Evolutionary conservation across 1,139 yeast genomes (phyloP).

Genomic region (Arxiozyma telluris): DNA sequence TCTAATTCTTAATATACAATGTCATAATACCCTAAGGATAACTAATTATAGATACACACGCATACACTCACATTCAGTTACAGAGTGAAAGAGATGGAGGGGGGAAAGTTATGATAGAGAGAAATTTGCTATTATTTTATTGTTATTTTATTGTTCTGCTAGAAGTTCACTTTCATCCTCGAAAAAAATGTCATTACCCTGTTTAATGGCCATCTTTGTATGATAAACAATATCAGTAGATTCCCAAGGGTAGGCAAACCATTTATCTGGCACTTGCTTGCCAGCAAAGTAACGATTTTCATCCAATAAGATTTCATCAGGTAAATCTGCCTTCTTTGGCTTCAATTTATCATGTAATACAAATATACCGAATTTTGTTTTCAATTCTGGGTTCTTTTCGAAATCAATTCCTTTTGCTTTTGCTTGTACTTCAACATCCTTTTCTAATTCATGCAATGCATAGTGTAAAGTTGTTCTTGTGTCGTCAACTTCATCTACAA

Average conservation of each 20-base stretch:
- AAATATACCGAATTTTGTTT: constrained; percentile 76
- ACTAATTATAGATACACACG: too few relatives aligned
- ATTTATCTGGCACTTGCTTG: constrained; percentile 78
- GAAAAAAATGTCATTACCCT: constrained; percentile 47
- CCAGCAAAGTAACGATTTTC: constrained; percentile 73
- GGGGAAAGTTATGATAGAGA: neutral
- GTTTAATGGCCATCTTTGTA: constrained; percentile 69
- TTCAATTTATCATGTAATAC: constrained; percentile 90
- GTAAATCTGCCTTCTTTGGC: constrained; percentile 69
- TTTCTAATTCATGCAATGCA: constrained; percentile 48
- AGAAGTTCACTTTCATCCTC: neutral
- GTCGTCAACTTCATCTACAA: constrained; percentile 65
- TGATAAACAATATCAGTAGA: constrained; percentile 83
- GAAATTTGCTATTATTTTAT: too few relatives aligned
- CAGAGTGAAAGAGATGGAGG: too few relatives aligned
- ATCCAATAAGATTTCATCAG: constrained; percentile 37
- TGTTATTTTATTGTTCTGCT: neutral
- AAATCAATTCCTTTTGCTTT: constrained; percentile 35
- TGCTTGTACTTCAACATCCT: constrained; percentile 47
- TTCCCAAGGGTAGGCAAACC: constrained; percentile 99
- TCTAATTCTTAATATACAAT: too few relatives aligned
- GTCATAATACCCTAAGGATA: too few relatives aligned
- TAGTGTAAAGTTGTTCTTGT: constrained; percentile 59
- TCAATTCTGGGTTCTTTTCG: constrained; percentile 33
- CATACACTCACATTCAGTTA: too few relatives aligned